These are phyloP conservation scores for Xylariaceae sp. DNA, from an alignment of 2,329 filamentous ascomycete genomes.

Conservation along the genomic window DNA sequence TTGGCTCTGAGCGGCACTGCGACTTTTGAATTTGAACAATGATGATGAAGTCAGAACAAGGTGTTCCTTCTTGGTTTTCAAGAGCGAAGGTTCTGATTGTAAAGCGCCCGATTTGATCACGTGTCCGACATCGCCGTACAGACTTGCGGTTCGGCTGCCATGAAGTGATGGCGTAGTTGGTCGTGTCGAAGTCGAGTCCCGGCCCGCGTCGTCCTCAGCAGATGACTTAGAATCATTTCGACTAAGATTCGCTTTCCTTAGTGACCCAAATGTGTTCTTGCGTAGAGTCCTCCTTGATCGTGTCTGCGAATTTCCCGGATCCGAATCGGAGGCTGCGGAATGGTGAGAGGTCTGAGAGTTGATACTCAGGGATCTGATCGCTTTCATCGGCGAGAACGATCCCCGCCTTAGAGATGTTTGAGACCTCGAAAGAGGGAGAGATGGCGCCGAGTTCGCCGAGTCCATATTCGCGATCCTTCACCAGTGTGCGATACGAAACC, in stretches of 20 bases:
- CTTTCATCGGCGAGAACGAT: constrained; percentile 32
- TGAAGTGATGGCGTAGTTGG: constrained; percentile 30
- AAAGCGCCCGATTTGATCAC: constrained; percentile 46
- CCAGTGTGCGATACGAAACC: neutral
- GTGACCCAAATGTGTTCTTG: constrained; percentile 23
- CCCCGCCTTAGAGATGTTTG: constrained; percentile 20
- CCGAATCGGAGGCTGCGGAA: constrained; percentile 27
- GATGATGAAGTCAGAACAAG: constrained; percentile 51
- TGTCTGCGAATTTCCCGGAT: constrained; percentile 15
- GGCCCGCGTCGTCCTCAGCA: constrained; percentile 26
- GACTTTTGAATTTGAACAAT: constrained; percentile 49
- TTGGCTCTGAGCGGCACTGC: constrained; percentile 45
- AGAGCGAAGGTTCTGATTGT: constrained; percentile 47
- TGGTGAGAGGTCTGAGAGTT: constrained; percentile 29
- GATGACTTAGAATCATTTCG: constrained; percentile 32
- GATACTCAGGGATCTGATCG: constrained; percentile 32
- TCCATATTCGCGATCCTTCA: constrained; percentile 24
- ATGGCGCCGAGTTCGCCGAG: constrained; percentile 20
- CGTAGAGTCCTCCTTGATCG: constrained; percentile 24
- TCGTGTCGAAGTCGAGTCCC: constrained; percentile 29
- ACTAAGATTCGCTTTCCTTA: constrained; percentile 25
- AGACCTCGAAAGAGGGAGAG: constrained; percentile 19
- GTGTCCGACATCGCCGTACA: constrained; percentile 25
- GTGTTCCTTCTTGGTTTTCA: constrained; percentile 50
- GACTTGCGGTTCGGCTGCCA: constrained; percentile 27